Evolutionary conservation across 345 rosid species (phyloP), one percentile per base, ranked within the genome.

Genomic region (Raphanus sativus): DNA sequence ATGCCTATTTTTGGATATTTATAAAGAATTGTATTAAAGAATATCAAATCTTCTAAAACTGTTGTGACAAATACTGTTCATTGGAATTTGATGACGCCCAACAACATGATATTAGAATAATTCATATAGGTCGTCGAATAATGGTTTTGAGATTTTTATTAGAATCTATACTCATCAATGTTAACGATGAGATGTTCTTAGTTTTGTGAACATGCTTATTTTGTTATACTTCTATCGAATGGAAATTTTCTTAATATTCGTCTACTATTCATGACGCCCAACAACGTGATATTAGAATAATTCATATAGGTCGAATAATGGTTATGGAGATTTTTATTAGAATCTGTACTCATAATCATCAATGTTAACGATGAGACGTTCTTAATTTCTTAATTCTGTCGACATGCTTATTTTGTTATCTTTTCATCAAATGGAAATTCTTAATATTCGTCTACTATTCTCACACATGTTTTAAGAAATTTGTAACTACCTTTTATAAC

Each of bases 61-160:
- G 2, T 71, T 21, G 69, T 73, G 45, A 78, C 40, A 60, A 45
- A 59, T 72, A 48, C 81, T 61, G 42, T 67, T 73, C 15, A 12
- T 28, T 16, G 45, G 81, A 79, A 79, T 73, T 61, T 79, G 82
- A 67, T 79, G 82, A 79, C 82, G 78, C 77, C 54, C 25, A 66
- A 45, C 52, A 36, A 45, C 68, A 78, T 73, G 68, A 73, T 67
- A 61, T 73, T 61, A 73, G 77, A 78, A 73, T 67, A 61, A 62
- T 52, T 73, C 24, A 8, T 52, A 8, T 36, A 45, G 63, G 62
- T 50, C 2, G 65, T 50, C 2, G 65, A 73, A 67, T 25, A 73
- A 67, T 30, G 59, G 11, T 67, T 15, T 62, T 36, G 50, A 17
- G 50, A 52, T 28, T 67, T 61, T 78, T 36, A 4, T 8, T 21